Base-by-base conservation (phyloP, 371 early-diverging fungal genomes). In the Cokeromyces recurvatus region DNA sequence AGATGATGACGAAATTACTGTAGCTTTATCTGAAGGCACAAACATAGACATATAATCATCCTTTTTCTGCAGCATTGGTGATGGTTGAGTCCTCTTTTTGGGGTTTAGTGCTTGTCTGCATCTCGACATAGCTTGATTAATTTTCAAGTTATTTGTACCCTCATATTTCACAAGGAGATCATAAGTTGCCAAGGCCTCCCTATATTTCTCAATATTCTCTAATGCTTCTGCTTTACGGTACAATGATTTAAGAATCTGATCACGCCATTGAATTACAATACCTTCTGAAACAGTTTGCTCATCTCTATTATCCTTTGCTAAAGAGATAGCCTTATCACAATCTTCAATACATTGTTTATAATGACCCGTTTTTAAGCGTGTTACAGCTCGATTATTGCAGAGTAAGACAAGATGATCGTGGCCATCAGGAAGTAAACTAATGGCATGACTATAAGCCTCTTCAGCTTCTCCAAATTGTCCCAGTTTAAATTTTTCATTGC, bases 401-500 rank as follows among this genome's bases (percentile, higher is more conserved):
- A 92, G 60, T 2, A 84, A 44, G 11, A 86, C 68, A 12, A 84
- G 59, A 19, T 78, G 65, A 9, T 80, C 49, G 44, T 92, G 92
- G 14, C 78, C 74, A 5, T 53, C 16, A 7, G 82, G 84, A 1
- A 86, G 62, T 12, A 59, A 43, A 27, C 68, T 50, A 14, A 94
- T 77, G 0, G 94, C 92, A 10, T 55, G 60, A 0, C 81, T 77
- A 65, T 97, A 97, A 17, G 76, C 68, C 7, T 57, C 63, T 29
- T 86, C 86, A 0, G 96, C 94, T 11, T 88, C 88, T 24, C 79
- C 86, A 71, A 84, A 95, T 62, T 95, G 92, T 0, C 96, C 96
- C n/a, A 86, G 66, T 58, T 91, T 93, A 71, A 89, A 95, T 22
- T 64, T 62, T n/a, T 81, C 85, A 54, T 94, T 95, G 38, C 94